phyloP scores from a whole-genome alignment of 768 basidiomycete genomes.

The Lactarius tabidus region DNA sequence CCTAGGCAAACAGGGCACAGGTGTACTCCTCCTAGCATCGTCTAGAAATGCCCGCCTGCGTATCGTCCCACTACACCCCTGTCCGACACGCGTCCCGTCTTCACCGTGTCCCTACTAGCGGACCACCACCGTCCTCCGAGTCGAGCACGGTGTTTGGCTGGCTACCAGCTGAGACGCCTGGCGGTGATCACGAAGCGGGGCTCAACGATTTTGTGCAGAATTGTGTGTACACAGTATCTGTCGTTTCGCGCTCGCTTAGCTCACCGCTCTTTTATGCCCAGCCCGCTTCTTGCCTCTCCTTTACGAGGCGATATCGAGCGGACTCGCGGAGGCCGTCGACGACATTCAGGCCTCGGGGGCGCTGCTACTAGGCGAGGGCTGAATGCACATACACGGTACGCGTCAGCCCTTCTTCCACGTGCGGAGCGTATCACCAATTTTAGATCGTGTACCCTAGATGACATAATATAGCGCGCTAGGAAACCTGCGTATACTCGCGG shows the following conservation, averaged over 20 bases:
- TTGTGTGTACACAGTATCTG: conserved; percentile 40
- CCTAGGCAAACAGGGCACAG: conserved; percentile 28
- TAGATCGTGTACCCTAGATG: too few species aligned
- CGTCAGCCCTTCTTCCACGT: not conserved
- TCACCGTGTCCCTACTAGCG: conserved; percentile 22
- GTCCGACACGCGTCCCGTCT: conserved; percentile 13
- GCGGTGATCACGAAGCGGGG: conserved; percentile 42
- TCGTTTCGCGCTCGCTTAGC: not conserved
- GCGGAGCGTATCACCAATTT: too few species aligned
- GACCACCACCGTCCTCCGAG: conserved; percentile 8
- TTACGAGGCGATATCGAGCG: conserved; percentile 55
- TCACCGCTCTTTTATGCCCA: not conserved
- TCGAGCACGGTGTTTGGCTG: conserved; percentile 24
- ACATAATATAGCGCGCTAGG: conserved; percentile 11
- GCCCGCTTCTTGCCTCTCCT: conserved; percentile 35
- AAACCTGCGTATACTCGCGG: conserved; percentile 18
- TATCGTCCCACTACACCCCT: too few species aligned
- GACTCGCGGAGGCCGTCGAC: conserved; percentile 54
- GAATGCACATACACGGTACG: conserved; percentile 79
- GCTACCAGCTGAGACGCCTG: conserved; percentile 24
- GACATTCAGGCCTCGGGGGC: conserved; percentile 65
- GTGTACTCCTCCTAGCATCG: conserved; percentile 1
- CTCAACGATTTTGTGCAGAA: conserved; percentile 73
- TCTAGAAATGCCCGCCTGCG: too few species aligned
- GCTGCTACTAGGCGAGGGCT: conserved; percentile 63